Base-by-base conservation (phyloP, 2,329 filamentous ascomycete genomes). In the Colletotrichum tofieldiae region DNA sequence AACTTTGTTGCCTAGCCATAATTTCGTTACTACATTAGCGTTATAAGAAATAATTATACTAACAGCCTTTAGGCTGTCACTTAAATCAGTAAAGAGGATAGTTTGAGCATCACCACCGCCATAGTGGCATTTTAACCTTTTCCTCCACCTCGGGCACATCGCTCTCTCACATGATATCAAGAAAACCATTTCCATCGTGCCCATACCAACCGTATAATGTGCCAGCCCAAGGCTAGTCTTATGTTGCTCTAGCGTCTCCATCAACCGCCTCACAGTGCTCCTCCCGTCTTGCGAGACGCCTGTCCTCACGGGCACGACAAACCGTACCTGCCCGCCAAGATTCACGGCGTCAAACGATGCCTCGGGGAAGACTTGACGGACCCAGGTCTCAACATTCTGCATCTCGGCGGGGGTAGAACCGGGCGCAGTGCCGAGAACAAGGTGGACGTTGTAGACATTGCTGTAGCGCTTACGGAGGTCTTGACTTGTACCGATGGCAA, bases 171-270 rank as follows among this genome's bases (percentile, higher is more conserved):
- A 93, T 90, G 74, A 93, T 91, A 23, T 85, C 76, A 93, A 81
- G 80, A 93, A 93, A 0, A 93, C 91, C 75, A 92, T 89, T 79
- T 93, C 91, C 73, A 93, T 82, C 5, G 90, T 92, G 20, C 90
- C 91, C 64, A 90, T 89, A 9, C 86, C 88, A 67, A 93, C 89
- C 37, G 88, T 89, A 76, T 93, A 93, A 77, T 91, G 91, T 77
- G 90, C 88, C 55, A 93, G 81, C 0, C 90, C 90, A 18, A 92
- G 78, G 26, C 81, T 80, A 56, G 86, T 81, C 75, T 90, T 90
- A 67, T 86, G 82, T 37, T 81, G 80, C 79, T 93, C 91, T 5
- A 92, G 82, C 32, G 86, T 80, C 43, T 79, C 78, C 55, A 82
- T 81, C 51, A 81, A 51, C 61, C 77, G 73, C n/a, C 77, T 60